Base-by-base conservation (phyloP, 2,329 filamentous ascomycete genomes). In the Colletotrichum camelliae region DNA sequence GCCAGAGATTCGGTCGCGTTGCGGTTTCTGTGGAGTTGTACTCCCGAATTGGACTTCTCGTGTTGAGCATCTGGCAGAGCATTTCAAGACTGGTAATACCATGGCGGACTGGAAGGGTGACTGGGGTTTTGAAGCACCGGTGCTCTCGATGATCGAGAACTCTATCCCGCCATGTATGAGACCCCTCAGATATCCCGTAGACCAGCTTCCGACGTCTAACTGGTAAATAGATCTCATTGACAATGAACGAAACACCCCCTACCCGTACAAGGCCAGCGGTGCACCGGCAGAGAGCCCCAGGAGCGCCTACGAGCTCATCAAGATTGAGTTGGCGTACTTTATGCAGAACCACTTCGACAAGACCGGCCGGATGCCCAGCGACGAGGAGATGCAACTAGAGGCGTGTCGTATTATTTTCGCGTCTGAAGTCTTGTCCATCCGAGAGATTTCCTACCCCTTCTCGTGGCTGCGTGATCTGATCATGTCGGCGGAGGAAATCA, bases 51-150 rank as follows among this genome's bases (percentile, higher is more conserved):
- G 92, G 92, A 88, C 87, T 12, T 86, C 88, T 71, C 87, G 92
- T 80, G 86, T 90, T 18, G 91, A 93, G 79, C 92, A 93, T 80
- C 84, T 93, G 52, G 91, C 92, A n/a, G 91, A 93, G 77, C 92
- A 93, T 82, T 93, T 93, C 86, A 93, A 92, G 83, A 89, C 87
- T 31, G 74, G 92, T 84, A 90, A 89, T 77, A 91, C 89, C 80
- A 93, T 93, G 91, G 90, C 89, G 77, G 90, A 93, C 82, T 93
- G 92, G 92, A 92, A 92, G 87, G 92, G 92, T 85, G 91, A 92
- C 83, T 93, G 91, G 91, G 92, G 92, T 87, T 93, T 93, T 77
- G 91, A 93, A 71, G 85, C 86, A 33, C 88, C 90, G 43, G 88
- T 93, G 57, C 85, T 92, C 78, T 87, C 91, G 77, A 89, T 93